Conservation (phyloP, 164 flowering plant genomes). For the Cinnamomum micranthum region DNA sequence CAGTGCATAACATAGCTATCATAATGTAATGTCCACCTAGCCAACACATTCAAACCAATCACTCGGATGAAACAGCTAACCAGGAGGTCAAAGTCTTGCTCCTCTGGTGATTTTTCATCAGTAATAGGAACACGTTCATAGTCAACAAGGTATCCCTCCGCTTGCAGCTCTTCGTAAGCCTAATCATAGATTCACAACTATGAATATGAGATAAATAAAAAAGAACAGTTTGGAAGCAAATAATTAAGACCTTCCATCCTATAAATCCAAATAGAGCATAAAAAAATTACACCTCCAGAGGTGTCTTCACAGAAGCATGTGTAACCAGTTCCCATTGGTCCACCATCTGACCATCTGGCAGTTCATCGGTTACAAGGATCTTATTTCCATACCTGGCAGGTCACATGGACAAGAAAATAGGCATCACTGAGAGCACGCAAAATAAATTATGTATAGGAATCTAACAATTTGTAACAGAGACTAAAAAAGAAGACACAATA, state of each 20-base stretch:
- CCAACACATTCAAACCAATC: not conserved
- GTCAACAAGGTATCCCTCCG: slow-evolving; percentile 72
- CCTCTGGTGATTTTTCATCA: slow-evolving; percentile 97
- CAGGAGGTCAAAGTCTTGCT: slow-evolving; percentile 88
- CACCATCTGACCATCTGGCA: slow-evolving; percentile 98
- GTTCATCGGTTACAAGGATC: slow-evolving; percentile 99
- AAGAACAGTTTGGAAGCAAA: not conserved
- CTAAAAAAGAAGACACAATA: slow-evolving; percentile 2
- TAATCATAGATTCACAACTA: slow-evolving; percentile 10
- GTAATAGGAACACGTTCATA: slow-evolving; percentile 96
- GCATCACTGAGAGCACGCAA: slow-evolving; percentile 15
- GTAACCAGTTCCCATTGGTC: slow-evolving; percentile 98
- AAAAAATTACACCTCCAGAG: slow-evolving; percentile 58
- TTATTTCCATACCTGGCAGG: slow-evolving; percentile 88
- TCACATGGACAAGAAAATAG: slow-evolving; percentile 23
- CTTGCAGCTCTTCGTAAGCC: slow-evolving; percentile 82
- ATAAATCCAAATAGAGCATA: not conserved
- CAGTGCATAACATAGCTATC: not conserved
- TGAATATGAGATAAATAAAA: not conserved
- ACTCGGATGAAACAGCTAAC: slow-evolving; percentile 33
- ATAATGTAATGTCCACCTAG: not conserved
- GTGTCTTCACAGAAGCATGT: slow-evolving; percentile 75
- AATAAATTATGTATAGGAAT: too few species aligned
- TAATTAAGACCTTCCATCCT: not conserved
- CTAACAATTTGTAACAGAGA: not conserved